These are phyloP conservation scores for Leccinum griseonigrum DNA, from an alignment of 1,284 basidiomycete genomes.

Conservation along the genomic window DNA sequence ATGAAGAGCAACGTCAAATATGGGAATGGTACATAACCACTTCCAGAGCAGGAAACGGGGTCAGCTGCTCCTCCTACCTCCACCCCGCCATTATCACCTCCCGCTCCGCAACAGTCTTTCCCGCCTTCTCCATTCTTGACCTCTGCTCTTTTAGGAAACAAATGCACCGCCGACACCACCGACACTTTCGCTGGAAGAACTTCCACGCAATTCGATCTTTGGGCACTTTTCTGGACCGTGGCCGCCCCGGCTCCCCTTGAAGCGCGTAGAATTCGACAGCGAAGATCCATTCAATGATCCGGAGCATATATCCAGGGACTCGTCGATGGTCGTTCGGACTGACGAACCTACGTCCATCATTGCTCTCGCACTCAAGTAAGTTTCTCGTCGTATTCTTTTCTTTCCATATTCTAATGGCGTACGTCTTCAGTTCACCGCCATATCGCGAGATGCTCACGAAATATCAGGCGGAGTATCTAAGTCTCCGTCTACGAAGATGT, in stretches of 20 bases:
- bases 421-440: slow-evolving; percentile 66
- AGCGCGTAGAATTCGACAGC: slow-evolving; percentile 49
- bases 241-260: slow-evolving; percentile 53
- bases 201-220: slow-evolving; percentile 70
- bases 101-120: slow-evolving; percentile 33
- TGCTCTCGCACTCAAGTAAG: slow-evolving; percentile 88
- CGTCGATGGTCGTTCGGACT: slow-evolving; percentile 92
- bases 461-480: slow-evolving; percentile 69
- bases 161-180: slow-evolving; percentile 51
- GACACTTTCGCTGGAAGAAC: slow-evolving; percentile 53
- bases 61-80: slow-evolving; percentile 17
- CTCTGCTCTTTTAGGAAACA: slow-evolving; percentile 37
- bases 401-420: slow-evolving; percentile 3
- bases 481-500: slow-evolving; percentile 73
- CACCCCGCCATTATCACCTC: slow-evolving; percentile 33
- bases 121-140: slow-evolving; percentile 57
- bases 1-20: slow-evolving; percentile 80
- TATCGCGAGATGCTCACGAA: slow-evolving; percentile 84
- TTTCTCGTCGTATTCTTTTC: slow-evolving; percentile 4
- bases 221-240: slow-evolving; percentile 75
- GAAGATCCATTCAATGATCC: slow-evolving; percentile 73
- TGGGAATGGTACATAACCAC: slow-evolving; percentile 84
- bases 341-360: slow-evolving; percentile 99
- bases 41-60: slow-evolving; percentile 17
- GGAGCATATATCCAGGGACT: slow-evolving; percentile 94